Evolutionary conservation across 352 stramenopile genomes (phyloP).

Genomic region (Phytophthora kernoviae): DNA sequence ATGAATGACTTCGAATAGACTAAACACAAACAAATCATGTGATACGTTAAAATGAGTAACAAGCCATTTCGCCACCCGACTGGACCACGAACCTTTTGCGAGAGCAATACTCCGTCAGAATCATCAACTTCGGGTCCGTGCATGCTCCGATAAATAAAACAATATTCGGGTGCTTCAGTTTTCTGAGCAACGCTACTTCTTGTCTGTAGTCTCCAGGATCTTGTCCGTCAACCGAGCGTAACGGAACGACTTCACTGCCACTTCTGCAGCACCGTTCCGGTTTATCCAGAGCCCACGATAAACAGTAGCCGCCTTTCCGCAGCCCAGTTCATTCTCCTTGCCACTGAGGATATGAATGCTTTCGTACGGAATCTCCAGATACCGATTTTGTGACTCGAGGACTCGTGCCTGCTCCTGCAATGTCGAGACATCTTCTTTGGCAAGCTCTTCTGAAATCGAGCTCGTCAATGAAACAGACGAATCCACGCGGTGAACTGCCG

Average conservation of each 20-base stretch:
- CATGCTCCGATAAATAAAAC: slow-evolving; percentile 91
- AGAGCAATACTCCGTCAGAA: slow-evolving; percentile 90
- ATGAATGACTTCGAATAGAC: slow-evolving; percentile 90
- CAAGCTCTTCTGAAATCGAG: slow-evolving; percentile 53
- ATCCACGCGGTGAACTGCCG: slow-evolving; percentile 43
- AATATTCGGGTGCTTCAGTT: slow-evolving; percentile 91
- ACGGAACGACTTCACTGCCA: slow-evolving; percentile 87
- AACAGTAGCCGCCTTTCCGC: slow-evolving; percentile 85
- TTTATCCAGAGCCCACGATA: slow-evolving; percentile 90
- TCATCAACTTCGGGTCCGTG: slow-evolving; percentile 89
- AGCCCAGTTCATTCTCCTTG: slow-evolving; percentile 89
- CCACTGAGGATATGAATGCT: slow-evolving; percentile 86
- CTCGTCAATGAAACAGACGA: slow-evolving; percentile 46
- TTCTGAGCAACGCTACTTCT: slow-evolving; percentile 85
- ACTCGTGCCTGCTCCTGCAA: slow-evolving; percentile 82
- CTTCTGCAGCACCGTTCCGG: slow-evolving; percentile 80
- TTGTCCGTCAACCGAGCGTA: slow-evolving; percentile 90
- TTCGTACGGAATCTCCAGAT: slow-evolving; percentile 88
- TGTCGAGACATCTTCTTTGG: slow-evolving; percentile 66
- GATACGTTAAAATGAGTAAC: neutral
- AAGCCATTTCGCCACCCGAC: neutral
- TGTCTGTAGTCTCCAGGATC: slow-evolving; percentile 86
- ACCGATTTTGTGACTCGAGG: slow-evolving; percentile 87
- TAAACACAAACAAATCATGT: slow-evolving; percentile 19
- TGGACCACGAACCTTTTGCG: slow-evolving; percentile 68